A percentile compares a stretch with the other conserved stretches of the same genome.
These are phyloP conservation scores for Pythium myriotylum DNA, from an alignment of 352 stramenopile genomes.

Conservation along the genomic window DNA sequence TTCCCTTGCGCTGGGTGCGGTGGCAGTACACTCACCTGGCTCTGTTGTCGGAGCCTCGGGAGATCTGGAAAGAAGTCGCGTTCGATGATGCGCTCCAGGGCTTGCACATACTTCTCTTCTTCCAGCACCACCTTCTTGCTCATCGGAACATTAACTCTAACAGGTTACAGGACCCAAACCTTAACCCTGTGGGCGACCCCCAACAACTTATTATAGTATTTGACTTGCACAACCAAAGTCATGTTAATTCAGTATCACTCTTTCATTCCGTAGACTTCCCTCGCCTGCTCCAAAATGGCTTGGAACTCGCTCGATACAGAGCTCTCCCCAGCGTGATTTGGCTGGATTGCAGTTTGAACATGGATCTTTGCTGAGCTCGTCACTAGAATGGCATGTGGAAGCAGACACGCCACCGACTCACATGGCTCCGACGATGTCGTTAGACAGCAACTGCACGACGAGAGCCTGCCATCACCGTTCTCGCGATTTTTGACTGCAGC, in stretches of 20 bases:
- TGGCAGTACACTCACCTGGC: constrained; percentile 37
- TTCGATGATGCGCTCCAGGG: constrained; percentile 81
- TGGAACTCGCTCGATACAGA: constrained; percentile 40
- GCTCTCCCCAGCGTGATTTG: constrained; percentile 19
- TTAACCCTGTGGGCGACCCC: too few species aligned
- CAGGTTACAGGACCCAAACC: too few species aligned
- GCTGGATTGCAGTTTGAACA: constrained; percentile 19
- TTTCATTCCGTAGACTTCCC: constrained; percentile 41
- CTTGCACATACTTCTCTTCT: constrained; percentile 80
- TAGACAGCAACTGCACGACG: constrained; percentile 42
- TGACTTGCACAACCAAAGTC: too few species aligned
- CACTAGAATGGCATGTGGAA: constrained; percentile 60
- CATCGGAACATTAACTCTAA: constrained; percentile 9
- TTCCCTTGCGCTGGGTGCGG: too few species aligned
- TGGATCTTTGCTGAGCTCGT: constrained; percentile 23
- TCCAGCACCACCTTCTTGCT: constrained; percentile 67
- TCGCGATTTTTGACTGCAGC: neutral
- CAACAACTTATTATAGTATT: too few species aligned
- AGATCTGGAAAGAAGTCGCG: constrained; percentile 88
- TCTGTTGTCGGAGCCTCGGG: constrained; percentile 53
- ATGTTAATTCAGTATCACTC: constrained; percentile 10
- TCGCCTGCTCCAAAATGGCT: constrained; percentile 39
- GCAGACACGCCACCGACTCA: constrained; percentile 52
- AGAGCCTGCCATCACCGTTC: constrained; percentile 37
- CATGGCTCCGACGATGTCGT: constrained; percentile 40